Base-by-base conservation (phyloP, 805 yeast species). In the Wickerhamomyces chaumierensis region DNA sequence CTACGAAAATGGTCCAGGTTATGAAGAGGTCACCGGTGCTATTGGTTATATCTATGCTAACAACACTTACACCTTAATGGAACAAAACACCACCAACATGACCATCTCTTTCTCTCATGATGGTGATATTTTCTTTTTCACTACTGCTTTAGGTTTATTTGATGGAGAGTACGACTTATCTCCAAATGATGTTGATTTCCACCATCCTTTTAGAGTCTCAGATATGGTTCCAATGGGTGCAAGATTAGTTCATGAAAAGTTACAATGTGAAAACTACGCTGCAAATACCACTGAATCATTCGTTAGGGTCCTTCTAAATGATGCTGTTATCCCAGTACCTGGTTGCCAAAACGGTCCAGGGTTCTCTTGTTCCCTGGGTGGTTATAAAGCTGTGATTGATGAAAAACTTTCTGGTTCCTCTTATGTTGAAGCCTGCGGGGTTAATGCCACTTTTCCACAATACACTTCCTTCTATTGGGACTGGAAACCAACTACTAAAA, bases 31-130 rank as follows among this genome's bases (percentile, higher is more conserved):
- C 38, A 70, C 78, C 9, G 66, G 68, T 19, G 68, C 76, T 3
- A 65, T 77, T 31, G 92, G 90, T 2, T 68, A 78, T 1, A 74
- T 76, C 8, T 71, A 72, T 58, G 66, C 73, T 41, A 66, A 69
- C 31, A 69, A 72, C 33, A 63, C 74, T 6, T 61, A 76, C 43
- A 59, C 66, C n/a, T 63, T 70, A 41, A 61, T 78, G 45, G 57
- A 63, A 42, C 67, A 69, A 39, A 71, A 71, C 29, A 51, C 54
- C 9, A 69, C 68, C 42, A 68, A 71, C 39, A 63, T 81, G 35
- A 78, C 79, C 66, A 65, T 81, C 47, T 80, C 76, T 46, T 79
- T 83, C 62, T 67, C 84, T 14, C 94, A 85, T 52, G 94, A 85
- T 54, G 71, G 80, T 31, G 81, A 79, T 44, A 57, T 83, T 33